Evolutionary conservation across 2,329 filamentous ascomycete species (phyloP), one percentile per base, ranked within the genome.

Genomic region (Nothophoma quercina): DNA sequence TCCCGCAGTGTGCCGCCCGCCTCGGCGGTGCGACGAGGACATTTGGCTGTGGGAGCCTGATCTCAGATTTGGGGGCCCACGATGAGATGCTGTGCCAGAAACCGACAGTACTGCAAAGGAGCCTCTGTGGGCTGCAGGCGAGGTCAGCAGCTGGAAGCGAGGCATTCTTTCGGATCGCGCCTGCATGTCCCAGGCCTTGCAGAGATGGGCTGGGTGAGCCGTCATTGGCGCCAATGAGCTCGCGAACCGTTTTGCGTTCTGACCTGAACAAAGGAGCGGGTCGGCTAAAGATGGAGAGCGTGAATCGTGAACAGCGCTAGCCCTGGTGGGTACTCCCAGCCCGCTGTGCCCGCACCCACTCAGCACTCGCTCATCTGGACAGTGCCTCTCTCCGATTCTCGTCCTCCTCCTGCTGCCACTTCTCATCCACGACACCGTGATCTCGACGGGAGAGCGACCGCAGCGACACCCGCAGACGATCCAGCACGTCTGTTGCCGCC

Each of bases 221-320:
- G 33, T 39, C 48, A 44, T 52, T 35, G 22, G 41, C 41, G 41
- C 39, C 23, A 38, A 19, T 21, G 22, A 13, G 21, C 29, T 22
- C 23, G 38, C 42, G 49, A 52, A 46, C 42, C 35, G 42, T 36
- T n/a, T 51, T 45, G 36, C 21, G 41, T 21, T 23, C 30, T 41
- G 35, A 16, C 33, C 41, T 47, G 42, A 18, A 52, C 50, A 41
- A 46, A 47, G 43, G 39, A 36, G 34, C 44, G 44, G 44, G 25
- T 54, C 55, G 57, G 57, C 51, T 60, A 60, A 60, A 55, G 38
- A 47, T 45, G 55, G 22, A 26, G 36, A 39, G 22, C 6, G 30
- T 21, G 19, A 33, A 12, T 15, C 44, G 15, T 32, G 25, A 36
- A 19, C 22, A 9, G 34, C 16, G 19, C 23, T 51, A 58, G 55